Evolutionary conservation across 106 monocot genomes (phyloP), one percentile per base, ranked within the genome.

Genomic region (Ottelia alismoides): DNA sequence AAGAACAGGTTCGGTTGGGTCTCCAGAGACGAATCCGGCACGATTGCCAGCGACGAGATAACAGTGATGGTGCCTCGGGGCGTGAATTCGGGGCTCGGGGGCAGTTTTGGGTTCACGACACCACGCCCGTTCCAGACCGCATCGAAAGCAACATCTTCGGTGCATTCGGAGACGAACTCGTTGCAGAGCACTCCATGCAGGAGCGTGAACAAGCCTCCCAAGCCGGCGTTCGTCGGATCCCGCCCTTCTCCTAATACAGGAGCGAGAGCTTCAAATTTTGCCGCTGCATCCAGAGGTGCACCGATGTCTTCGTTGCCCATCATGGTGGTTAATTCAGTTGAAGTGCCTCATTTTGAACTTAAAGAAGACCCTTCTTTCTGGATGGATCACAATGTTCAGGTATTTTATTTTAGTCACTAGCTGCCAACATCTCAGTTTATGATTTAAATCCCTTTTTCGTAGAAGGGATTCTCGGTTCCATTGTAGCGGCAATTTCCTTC

Each of bases 361-460:
- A 77, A 47, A 48, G 88, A 94, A 67, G 84, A 94, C 51, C 88
- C 87, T 9, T 84, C 88, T 28, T 94, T 94, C 49, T 94, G 93
- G 93, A 72, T 88, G 77, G 84, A 94, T 49, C 72, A 94, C 74
- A 94, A 88, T 74, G 88, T 94, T 19, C 93, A 93, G 93, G 93
- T 92, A 0, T 35, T 51, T 14, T 56, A 5, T 12, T 27, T 56
- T 45, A 11, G 45, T 22, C 30, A 30, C n/a, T n/a, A n/a, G n/a
- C n/a, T n/a, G n/a, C n/a, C n/a, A n/a, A n/a, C n/a, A n/a, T n/a
- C n/a, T n/a, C n/a, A n/a, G n/a, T n/a, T n/a, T n/a, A n/a, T n/a
- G n/a, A n/a, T n/a, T n/a, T n/a, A n/a, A n/a, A n/a, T n/a, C n/a
- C n/a, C n/a, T n/a, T n/a, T n/a, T n/a, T n/a, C n/a, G n/a, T n/a